These are phyloP conservation scores for Penicillium sp. DNA, from an alignment of 2,329 filamentous ascomycete genomes.

Conservation along the genomic window DNA sequence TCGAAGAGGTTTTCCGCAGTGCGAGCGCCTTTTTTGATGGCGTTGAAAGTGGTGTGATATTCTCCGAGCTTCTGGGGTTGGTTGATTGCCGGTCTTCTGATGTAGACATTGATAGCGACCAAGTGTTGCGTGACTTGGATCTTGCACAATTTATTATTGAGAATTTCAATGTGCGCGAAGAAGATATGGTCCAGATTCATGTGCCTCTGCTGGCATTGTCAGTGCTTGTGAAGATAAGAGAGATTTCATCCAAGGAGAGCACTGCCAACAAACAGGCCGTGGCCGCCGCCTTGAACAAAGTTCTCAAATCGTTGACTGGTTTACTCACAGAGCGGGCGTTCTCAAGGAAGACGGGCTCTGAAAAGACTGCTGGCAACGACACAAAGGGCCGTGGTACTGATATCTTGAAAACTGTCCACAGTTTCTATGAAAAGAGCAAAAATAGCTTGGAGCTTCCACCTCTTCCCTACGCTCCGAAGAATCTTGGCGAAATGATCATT, in stretches of 20 bases:
- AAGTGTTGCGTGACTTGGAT: slow-evolving; percentile 60
- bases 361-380: slow-evolving; percentile 18
- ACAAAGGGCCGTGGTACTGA: slow-evolving; percentile 32
- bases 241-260: slow-evolving; percentile 23
- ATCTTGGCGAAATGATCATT: slow-evolving; percentile 62
- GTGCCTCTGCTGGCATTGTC: slow-evolving; percentile 73
- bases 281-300: slow-evolving; percentile 27
- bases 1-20: slow-evolving; percentile 83
- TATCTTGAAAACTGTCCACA: slow-evolving; percentile 59
- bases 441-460: slow-evolving; percentile 63
- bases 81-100: slow-evolving; percentile 54
- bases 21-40: slow-evolving; percentile 97
- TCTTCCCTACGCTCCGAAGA: slow-evolving; percentile 57
- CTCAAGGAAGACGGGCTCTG: slow-evolving; percentile 49
- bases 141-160: slow-evolving; percentile 77
- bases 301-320: slow-evolving; percentile 30
- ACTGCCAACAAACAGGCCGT: slow-evolving; percentile 19
- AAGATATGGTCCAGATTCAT: slow-evolving; percentile 89
- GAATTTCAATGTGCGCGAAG: slow-evolving; percentile 90
- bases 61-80: slow-evolving; percentile 72
- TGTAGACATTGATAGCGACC: slow-evolving; percentile 49
- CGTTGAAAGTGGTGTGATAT: slow-evolving; percentile 91
- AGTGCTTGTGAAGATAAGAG: slow-evolving; percentile 51
- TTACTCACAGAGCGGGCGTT: slow-evolving; percentile 48
- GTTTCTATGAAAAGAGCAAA: slow-evolving; percentile 69